Conservation (phyloP, 208 protist genomes). For the Porcisia hertigi region DNA sequence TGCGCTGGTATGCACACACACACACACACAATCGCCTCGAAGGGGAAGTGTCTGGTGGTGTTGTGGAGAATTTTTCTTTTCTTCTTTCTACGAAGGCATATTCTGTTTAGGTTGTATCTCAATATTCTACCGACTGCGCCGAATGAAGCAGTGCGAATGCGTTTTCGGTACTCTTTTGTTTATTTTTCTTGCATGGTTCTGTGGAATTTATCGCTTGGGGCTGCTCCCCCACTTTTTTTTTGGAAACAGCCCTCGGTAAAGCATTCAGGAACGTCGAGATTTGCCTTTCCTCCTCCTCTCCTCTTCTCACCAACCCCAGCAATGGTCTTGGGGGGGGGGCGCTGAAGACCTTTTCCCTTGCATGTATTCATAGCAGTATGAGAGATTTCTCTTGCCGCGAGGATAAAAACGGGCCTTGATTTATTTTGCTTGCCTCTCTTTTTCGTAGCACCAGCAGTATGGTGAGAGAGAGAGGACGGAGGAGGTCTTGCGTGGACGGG, state of each 20-base stretch:
- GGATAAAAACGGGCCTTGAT: neutral
- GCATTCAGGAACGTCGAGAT: neutral
- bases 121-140: no score
- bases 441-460: neutral
- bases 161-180: neutral
- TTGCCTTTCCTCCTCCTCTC: neutral
- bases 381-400: no score
- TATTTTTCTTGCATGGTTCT: constrained; percentile 6
- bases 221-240: neutral
- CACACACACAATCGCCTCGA: no score
- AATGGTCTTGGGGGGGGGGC: no score
- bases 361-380: neutral
- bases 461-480: neutral
- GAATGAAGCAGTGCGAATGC: neutral
- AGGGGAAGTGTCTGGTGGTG: no score
- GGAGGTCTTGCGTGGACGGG: neutral
- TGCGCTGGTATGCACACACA: no score
- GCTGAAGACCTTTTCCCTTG: no score
- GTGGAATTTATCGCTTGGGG: neutral
- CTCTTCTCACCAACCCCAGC: neutral
- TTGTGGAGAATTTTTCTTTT: neutral
- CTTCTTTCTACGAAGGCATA: no score
- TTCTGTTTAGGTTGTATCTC: no score
- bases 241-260: neutral
- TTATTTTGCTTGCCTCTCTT: no score